Base-by-base conservation (phyloP, 139 green algal species). In the Chlamydomonas incerta region DNA sequence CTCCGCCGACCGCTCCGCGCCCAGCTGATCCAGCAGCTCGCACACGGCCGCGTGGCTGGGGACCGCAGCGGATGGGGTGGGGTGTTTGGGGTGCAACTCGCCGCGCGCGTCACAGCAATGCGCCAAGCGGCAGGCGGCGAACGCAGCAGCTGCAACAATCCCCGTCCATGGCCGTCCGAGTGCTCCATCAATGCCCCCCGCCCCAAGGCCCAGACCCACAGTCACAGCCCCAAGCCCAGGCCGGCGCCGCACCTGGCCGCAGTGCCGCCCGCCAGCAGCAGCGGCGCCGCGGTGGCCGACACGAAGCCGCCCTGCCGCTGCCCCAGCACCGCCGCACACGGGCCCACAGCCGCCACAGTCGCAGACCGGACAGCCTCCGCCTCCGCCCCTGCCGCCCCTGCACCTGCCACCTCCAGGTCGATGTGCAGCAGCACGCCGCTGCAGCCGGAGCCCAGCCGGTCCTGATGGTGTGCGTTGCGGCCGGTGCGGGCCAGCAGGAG, bases 341-440 rank as follows among this genome's bases (percentile, higher is more conserved):
- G 63, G 0, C 77, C 77, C 41, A 83, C 63, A 8, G 77, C 60
- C n/a, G 77, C 77, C 11, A 41, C 63, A 6, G 46, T 57, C 60
- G 63, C 77, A 15, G 34, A 13, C 21, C 10, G 9, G 37, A 14
- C 8, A 6, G 8, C 28, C 24, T 13, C 62, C 20, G 62, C 62
- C 24, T 3, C 62, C 11, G 62, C 24, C 20, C 23, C 57, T 1
- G 62, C 6, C 41, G 6, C 41, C 41, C 41, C 41, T 5, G 41
- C 6, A 13, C 6, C 41, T 13, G 41, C 6, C 41, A 8, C 41
- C 18, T 6, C 55, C 60, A 67, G 18, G 77, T 33, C 41, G 3
- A 83, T 18, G 46, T 83, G 77, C 46, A 83, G 62, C n/a, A 83
- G 46, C 62, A 74, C 77, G n/a, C 9, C 77, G 31, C 29, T 67